Percentiles rank a stretch among this genome's conserved stretches.
Evolutionary conservation across 2,329 filamentous ascomycete genomes (phyloP).

Genomic region (Blastomyces emzantsi): DNA sequence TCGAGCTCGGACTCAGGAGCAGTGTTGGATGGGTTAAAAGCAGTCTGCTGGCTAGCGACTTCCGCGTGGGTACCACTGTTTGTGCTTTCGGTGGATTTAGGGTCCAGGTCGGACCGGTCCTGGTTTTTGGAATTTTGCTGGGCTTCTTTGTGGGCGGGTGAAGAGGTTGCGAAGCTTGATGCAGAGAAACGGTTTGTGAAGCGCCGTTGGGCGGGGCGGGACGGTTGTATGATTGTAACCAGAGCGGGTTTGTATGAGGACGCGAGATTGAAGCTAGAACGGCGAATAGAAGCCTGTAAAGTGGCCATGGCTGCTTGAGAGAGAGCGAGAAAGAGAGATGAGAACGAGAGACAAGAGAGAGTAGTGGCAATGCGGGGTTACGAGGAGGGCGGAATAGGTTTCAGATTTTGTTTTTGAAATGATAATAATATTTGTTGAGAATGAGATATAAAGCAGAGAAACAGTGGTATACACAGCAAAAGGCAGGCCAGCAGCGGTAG

Average conservation of each 20-base stretch:
- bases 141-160: neutral
- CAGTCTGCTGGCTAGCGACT: constrained; percentile 1
- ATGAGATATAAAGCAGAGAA: neutral
- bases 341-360: no score
- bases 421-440: neutral
- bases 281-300: neutral
- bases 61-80: constrained; percentile 1
- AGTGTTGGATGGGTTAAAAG: constrained; percentile 1
- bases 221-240: neutral
- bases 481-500: neutral
- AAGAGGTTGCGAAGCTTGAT: neutral
- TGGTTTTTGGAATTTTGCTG: neutral
- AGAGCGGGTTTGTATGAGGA: constrained; percentile 1
- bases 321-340: neutral
- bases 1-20: constrained; percentile 6
- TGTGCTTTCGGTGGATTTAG: constrained; percentile 3
- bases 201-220: neutral
- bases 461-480: neutral
- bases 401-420: neutral
- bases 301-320: neutral
- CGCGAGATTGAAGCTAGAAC: neutral
- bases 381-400: neutral
- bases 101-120: neutral
- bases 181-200: neutral
- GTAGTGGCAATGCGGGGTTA: neutral